These are phyloP conservation scores for Amanita polypyramis DNA, from an alignment of 768 basidiomycete genomes.

Conservation along the genomic window DNA sequence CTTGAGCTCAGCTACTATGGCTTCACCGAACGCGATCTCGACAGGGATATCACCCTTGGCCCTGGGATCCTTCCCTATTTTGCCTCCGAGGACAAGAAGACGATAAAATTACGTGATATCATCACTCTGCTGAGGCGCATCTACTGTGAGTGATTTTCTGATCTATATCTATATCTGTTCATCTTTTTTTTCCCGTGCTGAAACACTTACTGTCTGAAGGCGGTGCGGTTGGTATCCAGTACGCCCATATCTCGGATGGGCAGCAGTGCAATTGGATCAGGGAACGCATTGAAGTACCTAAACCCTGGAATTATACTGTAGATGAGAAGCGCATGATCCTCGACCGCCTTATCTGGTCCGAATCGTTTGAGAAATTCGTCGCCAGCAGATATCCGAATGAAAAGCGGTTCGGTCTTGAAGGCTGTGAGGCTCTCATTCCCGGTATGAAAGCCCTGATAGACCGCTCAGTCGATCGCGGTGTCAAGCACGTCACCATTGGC, in stretches of 20 bases:
- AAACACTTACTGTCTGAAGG: constrained; percentile 24
- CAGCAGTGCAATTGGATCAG: constrained; percentile 99
- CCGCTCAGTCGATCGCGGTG: constrained; percentile 91
- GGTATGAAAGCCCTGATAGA: constrained; percentile 99
- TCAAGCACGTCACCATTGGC: constrained; percentile 93
- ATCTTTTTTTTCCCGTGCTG: constrained; percentile 1
- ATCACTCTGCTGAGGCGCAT: constrained; percentile 85
- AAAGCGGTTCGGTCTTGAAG: constrained; percentile 98
- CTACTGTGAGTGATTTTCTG: constrained; percentile 75
- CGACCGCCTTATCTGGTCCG: constrained; percentile 99
- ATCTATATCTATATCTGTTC: constrained; percentile 4
- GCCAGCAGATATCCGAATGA: constrained; percentile 98
- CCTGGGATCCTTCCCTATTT: constrained; percentile 96
- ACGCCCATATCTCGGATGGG: constrained; percentile 95
- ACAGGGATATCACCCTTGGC: constrained; percentile 89
- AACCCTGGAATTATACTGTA: constrained; percentile 94
- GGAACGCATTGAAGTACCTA: constrained; percentile 89
- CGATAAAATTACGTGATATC: constrained; percentile 87
- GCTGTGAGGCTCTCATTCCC: constrained; percentile 93
- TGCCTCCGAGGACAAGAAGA: constrained; percentile 72
- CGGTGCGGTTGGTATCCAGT: constrained; percentile 83
- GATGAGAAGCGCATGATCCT: constrained; percentile 99
- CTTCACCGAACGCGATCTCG: constrained; percentile 88
- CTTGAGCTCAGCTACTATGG: constrained; percentile 92
- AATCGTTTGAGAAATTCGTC: constrained; percentile 97